Evolutionary conservation across 2,329 filamentous ascomycete species (phyloP).

Genomic region (Claviceps maximensis): DNA sequence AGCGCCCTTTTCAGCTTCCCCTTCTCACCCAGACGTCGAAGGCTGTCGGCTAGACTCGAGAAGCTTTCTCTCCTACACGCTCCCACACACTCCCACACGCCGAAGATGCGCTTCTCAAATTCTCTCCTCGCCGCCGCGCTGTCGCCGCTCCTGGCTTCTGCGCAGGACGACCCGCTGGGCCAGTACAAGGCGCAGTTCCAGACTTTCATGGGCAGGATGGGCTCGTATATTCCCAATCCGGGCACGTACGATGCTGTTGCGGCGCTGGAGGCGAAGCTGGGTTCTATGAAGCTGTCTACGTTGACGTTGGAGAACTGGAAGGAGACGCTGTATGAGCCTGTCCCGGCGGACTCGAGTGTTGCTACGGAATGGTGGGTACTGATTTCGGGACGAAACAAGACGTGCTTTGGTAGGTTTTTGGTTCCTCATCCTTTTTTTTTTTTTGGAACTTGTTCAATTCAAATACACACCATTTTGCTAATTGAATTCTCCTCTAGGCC

Average conservation of each 20-base stretch:
- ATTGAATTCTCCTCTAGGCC: slow-evolving; percentile 30
- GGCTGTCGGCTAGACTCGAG: neutral
- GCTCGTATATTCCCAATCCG: slow-evolving; percentile 37
- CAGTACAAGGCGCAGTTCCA: slow-evolving; percentile 52
- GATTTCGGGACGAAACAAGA: slow-evolving; percentile 64
- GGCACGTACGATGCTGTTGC: slow-evolving; percentile 27
- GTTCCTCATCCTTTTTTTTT: slow-evolving; percentile 8
- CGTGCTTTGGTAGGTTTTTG: slow-evolving; percentile 48
- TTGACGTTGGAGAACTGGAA: slow-evolving; percentile 61
- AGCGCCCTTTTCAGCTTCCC: too few relatives aligned
- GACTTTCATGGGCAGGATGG: slow-evolving; percentile 47
- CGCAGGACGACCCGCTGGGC: slow-evolving; percentile 36
- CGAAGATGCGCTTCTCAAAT: slow-evolving; percentile 45
- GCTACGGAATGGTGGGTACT: slow-evolving; percentile 69
- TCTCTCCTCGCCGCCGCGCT: slow-evolving; percentile 33
- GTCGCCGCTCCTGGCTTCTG: slow-evolving; percentile 42
- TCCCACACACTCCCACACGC: neutral
- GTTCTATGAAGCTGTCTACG: slow-evolving; percentile 29
- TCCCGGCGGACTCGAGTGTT: slow-evolving; percentile 42
- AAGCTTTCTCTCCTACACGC: neutral
- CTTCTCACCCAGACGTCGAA: neutral
- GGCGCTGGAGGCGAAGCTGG: slow-evolving; percentile 27
- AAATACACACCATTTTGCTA: neutral
- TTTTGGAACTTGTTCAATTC: neutral
- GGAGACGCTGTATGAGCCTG: slow-evolving; percentile 48